Base-by-base conservation (phyloP, 495 filamentous ascomycete genomes). In the Aspergillus indologenus region DNA sequence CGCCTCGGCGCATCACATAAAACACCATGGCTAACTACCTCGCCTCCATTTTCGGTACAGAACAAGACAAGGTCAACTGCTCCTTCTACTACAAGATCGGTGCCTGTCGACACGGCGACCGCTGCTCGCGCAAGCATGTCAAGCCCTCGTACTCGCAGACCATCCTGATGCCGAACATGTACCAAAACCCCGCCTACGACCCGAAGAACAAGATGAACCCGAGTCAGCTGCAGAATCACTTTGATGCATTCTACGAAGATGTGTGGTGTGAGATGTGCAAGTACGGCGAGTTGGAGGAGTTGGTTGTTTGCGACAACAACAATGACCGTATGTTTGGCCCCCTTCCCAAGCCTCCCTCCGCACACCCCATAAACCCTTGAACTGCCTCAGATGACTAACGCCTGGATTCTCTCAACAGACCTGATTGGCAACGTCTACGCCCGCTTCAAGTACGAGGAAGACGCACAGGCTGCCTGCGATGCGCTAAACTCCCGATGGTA, bases 391-490 rank as follows among this genome's bases (percentile, higher is more conserved):
- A 54, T 14, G 57, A 49, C 65, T 75, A 60, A 75, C 61, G 6
- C 49, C 1, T 23, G 0, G 20, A 20, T 57, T 14, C 44, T 54
- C 53, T 29, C 24, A 11, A 15, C 63, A 91, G 89, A 98, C 78
- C 81, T 98, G 14, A 97, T 98, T 74, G 94, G 94, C 69, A 98
- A 98, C 76, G 94, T 98, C 66, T 98, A 98, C 82, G 94, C 94
- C 23, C 91, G 94, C 60, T 98, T 98, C 88, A 98, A 98, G 78
- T 98, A 98, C 85, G 94, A 98, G 82, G 94, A 98, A 78, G 86
- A 86, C 56, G 94, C 94, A 12, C 92, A 97, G 70, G 80, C 81
- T 34, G 94, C 94, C 61, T 97, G 93, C 82, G 95, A 98, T 75
- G 86, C 85, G 24, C 85, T 98, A 56, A 98, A 98, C 75, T 85